These are phyloP conservation scores for Zygosaccharomyces kombuchaensis DNA, from an alignment of 805 yeast genomes.

Conservation along the genomic window DNA sequence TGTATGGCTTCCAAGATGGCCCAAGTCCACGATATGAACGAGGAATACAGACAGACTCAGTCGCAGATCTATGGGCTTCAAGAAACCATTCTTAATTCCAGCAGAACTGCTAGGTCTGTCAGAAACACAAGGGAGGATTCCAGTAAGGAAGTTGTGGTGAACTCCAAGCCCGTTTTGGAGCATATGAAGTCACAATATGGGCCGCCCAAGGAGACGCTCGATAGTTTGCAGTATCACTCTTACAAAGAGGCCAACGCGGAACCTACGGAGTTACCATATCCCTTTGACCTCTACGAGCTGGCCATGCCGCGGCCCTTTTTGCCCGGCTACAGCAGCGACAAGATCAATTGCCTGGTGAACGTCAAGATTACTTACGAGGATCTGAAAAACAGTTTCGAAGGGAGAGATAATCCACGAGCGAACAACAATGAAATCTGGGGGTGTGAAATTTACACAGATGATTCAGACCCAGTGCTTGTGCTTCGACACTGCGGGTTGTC, in stretches of 20 bases:
- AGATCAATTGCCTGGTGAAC: constrained; percentile 23
- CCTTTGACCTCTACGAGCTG: constrained; percentile 10
- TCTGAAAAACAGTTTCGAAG: constrained; percentile 31
- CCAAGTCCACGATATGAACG: constrained; percentile 4
- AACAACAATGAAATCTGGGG: constrained; percentile 75
- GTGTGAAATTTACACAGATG: constrained; percentile 88
- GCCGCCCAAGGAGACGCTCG: constrained; percentile 15
- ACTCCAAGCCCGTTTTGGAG: constrained; percentile 16
- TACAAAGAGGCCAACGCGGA: constrained; percentile 12
- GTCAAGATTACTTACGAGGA: constrained; percentile 25
- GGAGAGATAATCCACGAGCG: constrained; percentile 40
- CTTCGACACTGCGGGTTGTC: constrained; percentile 72
- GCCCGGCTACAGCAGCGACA: constrained; percentile 20
- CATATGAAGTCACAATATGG: constrained; percentile 15
- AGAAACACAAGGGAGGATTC: not conserved
- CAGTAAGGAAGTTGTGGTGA: not conserved
- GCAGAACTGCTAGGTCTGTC: constrained; percentile 10
- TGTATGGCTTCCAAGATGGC: not conserved
- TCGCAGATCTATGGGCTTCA: constrained; percentile 33
- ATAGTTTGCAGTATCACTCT: constrained; percentile 23
- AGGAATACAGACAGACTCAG: constrained; percentile 31
- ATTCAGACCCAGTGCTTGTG: constrained; percentile 74
- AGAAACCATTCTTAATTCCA: constrained; percentile 32
- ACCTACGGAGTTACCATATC: constrained; percentile 3
- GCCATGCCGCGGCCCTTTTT: constrained; percentile 26